Base-by-base conservation (phyloP, 2,329 filamentous ascomycete genomes). In the Coniochaeta pulveracea region DNA sequence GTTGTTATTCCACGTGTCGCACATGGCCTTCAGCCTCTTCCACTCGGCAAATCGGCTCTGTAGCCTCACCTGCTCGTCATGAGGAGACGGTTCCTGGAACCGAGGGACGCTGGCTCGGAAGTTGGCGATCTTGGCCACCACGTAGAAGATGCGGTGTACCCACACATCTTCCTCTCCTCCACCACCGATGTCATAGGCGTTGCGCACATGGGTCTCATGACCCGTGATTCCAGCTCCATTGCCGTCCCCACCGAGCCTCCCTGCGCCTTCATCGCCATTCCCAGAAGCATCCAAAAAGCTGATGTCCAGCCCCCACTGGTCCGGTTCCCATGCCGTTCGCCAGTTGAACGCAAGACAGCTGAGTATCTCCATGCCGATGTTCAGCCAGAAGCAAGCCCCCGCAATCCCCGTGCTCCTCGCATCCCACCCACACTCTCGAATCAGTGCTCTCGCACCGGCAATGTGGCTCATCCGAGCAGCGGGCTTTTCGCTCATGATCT, bases 381-480 rank as follows among this genome's bases (percentile, higher is more conserved):
- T 94, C 23, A 95, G 64, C 88, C 89, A 95, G 58, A 95, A 95
- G 54, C 88, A 95, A 1, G 88, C 85, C 1, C 78, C 74, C 1
- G 85, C 88, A 14, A 94, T 74, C 1, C 88, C 86, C 2, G 68
- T 71, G 22, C 82, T 82, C 40, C 67, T 74, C 1, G 85, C 85
- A 46, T 85, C 80, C 89, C 89, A 95, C 4, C 78, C 76, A 47
- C 86, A 94, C 50, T 94, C 85, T 40, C 85, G 84, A 47, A 95
- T 88, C 32, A 94, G 63, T 2, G 85, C 85, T 34, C 85, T 72
- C 8, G 85, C 85, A 5, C 85, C 85, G 0, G 82, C 80, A 43
- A 89, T 88, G 48, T 94, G 88, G 44, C 83, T 88, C 79, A 91
- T 89, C n/a, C 81, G 71, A 45, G 85, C 76, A 23, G 79, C 64